These are phyloP conservation scores for Leucocoprinus leucothites DNA, from an alignment of 768 basidiomycete species.

Conservation along the genomic window DNA sequence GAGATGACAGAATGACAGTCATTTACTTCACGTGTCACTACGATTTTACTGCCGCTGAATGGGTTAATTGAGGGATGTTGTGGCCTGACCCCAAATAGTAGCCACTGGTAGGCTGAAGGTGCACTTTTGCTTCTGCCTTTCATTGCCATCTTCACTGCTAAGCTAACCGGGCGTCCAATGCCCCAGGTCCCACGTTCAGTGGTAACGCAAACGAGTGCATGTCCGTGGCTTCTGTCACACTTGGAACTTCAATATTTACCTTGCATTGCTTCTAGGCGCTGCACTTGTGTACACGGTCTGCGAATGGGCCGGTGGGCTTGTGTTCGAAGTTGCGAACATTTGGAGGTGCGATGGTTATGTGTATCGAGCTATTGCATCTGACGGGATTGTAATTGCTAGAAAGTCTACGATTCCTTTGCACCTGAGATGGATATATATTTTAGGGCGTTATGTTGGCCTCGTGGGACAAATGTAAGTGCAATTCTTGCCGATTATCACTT, in stretches of 20 bases:
- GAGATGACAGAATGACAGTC: too few species aligned
- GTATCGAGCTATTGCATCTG: not conserved
- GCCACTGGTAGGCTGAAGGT: too few species aligned
- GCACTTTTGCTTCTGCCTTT: too few species aligned
- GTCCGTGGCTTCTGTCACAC: not conserved
- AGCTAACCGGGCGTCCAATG: too few species aligned
- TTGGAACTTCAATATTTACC: not conserved
- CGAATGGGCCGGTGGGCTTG: slow-evolving; percentile 8
- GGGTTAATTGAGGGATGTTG: too few species aligned
- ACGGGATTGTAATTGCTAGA: not conserved
- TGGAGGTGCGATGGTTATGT: slow-evolving; percentile 1
- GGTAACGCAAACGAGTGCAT: not conserved
- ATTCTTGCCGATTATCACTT: not conserved
- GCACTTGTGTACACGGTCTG: slow-evolving; percentile 6
- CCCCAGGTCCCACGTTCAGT: too few species aligned
- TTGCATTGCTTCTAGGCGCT: slow-evolving; percentile 1
- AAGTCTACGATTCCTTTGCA: not conserved
- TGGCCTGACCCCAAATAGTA: too few species aligned
- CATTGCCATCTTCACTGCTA: too few species aligned
- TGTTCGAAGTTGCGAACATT: slow-evolving; percentile 11
- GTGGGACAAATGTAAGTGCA: slow-evolving; percentile 3
- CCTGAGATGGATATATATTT: slow-evolving; percentile 6
- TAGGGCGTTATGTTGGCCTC: slow-evolving; percentile 5
- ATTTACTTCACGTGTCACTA: too few species aligned
- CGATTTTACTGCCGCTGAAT: too few species aligned